Percentiles rank a stretch among this genome's conserved stretches.
Conservation (phyloP, 1,284 basidiomycete species). For the Cryptococcus maquisensis region DNA sequence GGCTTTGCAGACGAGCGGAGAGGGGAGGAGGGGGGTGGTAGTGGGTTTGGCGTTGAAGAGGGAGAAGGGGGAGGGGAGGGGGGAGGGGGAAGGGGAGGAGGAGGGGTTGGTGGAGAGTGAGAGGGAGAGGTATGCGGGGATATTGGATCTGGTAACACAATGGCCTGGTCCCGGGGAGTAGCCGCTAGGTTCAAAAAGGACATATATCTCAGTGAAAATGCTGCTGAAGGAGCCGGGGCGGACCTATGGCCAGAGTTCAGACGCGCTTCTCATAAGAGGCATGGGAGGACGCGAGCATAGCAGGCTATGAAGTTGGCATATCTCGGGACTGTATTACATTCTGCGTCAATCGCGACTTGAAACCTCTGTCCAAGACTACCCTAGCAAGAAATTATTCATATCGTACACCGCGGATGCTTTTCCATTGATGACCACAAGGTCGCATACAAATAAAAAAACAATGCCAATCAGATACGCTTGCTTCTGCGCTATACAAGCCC, state of each 20-base stretch:
- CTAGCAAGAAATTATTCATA: neutral
- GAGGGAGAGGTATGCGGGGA: slow-evolving; percentile 58
- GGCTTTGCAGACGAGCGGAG: slow-evolving; percentile 48
- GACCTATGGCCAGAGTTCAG: no score
- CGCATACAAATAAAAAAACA: neutral
- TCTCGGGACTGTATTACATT: no score
- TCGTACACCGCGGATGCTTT: no score
- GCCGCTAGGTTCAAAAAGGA: neutral
- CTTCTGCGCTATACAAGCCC: slow-evolving; percentile 36
- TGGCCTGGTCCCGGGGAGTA: slow-evolving; percentile 32
- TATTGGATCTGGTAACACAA: slow-evolving; percentile 64
- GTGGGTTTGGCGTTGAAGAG: slow-evolving; percentile 38
- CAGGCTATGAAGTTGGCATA: no score
- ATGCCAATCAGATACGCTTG: neutral
- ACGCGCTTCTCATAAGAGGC: no score
- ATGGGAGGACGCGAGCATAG: no score
- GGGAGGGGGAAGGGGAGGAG: slow-evolving; percentile 42
- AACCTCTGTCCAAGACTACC: no score
- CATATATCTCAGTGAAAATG: no score
- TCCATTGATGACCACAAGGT: neutral
- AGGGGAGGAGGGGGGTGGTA: slow-evolving; percentile 34
- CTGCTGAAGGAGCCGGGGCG: no score
- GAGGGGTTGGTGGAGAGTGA: slow-evolving; percentile 46
- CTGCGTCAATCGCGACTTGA: no score
- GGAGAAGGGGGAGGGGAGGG: slow-evolving; percentile 49